Base-by-base conservation (phyloP, 2,329 filamentous ascomycete genomes). In the Cladosporium sp. region DNA sequence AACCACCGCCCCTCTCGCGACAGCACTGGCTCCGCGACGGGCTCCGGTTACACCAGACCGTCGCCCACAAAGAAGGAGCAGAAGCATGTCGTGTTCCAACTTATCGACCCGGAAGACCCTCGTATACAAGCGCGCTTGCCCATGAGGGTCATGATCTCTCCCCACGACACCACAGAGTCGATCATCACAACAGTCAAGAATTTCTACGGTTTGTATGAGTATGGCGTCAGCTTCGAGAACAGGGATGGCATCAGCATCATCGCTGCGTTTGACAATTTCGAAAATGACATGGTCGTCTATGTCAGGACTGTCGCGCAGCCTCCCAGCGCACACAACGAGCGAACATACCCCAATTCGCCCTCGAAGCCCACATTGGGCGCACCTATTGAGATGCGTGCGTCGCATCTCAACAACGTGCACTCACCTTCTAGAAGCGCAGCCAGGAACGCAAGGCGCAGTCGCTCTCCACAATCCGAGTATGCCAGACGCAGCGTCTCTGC, bases 181-280 rank as follows among this genome's bases (percentile, higher is more conserved):
- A 99, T 99, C 76, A 90, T 97, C 63, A 94, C 91, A 13, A 97
- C 94, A 1, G 93, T 97, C 70, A 97, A 96, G 82, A 97, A 97
- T 79, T 97, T 97, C 78, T 97, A 96, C 72, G 94, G 94, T 60
- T 83, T 99, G 65, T 97, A 97, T 73, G 90, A 93, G 64, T 86
- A 75, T 49, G 92, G 94, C 64, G 88, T 99, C 70, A 96, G 91
- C 76, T 97, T 99, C 70, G 93, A 97, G 76, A 93, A 97, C 73
- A 85, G 90, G 63, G 80, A 88, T 67, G 91, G 90, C 68, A 93
- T 89, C 69, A 96, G 89, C 60, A 84, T 99, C 69, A 97, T 99
- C 74, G 91, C 93, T 62, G 86, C 91, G 60, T 97, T 96, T 74
- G 93, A 97, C 75, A 99, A 99, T 78, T 91, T 99, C 71, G 83